Evolutionary conservation across 768 basidiomycete genomes (phyloP).

Genomic region (Sporobolomyces pararoseus): DNA sequence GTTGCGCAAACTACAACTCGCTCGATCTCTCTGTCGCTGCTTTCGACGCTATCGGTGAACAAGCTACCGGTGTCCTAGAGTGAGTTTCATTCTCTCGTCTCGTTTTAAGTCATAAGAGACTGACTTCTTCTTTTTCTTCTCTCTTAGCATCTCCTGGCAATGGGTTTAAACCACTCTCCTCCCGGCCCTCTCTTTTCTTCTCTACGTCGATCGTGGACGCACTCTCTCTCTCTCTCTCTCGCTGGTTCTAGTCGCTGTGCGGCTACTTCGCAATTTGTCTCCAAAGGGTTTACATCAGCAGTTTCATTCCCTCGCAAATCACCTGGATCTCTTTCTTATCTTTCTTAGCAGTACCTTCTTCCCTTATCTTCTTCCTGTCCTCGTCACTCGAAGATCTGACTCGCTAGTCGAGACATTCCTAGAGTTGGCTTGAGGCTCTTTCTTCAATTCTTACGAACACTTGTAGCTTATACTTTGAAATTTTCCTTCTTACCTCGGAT

Average conservation of each 20-base stretch:
- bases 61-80: slow-evolving; percentile 30
- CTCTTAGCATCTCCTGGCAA: slow-evolving; percentile 9
- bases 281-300: neutral
- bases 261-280: neutral
- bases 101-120: neutral
- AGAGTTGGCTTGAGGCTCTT: too few relatives aligned
- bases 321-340: neutral
- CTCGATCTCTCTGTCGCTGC: slow-evolving; percentile 30
- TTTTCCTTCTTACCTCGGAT: too few relatives aligned
- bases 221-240: too few relatives aligned
- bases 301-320: neutral
- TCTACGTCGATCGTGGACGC: neutral
- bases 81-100: neutral
- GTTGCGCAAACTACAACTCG: slow-evolving; percentile 36
- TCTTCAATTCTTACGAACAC: too few relatives aligned
- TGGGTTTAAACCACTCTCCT: neutral
- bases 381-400: too few relatives aligned
- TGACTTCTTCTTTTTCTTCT: neutral
- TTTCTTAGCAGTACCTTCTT: too few relatives aligned
- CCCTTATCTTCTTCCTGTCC: too few relatives aligned
- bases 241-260: neutral
- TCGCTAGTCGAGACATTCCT: too few relatives aligned
- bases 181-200: neutral
- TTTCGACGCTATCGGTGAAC: slow-evolving; percentile 34
- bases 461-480: too few relatives aligned